Percentiles rank a stretch among this genome's conserved stretches.
These are phyloP conservation scores for Xerocomellus chrysenteron DNA, from an alignment of 768 basidiomycete species.

Conservation along the genomic window DNA sequence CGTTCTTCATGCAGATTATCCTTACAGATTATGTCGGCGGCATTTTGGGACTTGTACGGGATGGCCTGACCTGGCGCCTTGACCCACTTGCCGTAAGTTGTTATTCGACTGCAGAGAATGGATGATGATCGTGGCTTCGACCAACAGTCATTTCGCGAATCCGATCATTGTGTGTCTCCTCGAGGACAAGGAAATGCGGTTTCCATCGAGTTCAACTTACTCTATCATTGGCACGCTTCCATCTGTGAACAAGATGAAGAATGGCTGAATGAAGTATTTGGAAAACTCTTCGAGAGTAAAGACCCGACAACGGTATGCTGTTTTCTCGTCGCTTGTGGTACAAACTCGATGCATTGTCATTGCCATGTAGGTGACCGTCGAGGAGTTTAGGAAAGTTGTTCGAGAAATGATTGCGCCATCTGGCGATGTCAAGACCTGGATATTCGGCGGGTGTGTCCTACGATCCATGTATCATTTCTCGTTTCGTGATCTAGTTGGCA, in stretches of 20 bases:
- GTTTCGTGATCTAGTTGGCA: not conserved
- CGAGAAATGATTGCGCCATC: constrained; percentile 11
- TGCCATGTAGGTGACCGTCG: constrained; percentile 15
- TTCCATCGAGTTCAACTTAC: constrained; percentile 71
- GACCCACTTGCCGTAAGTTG: constrained; percentile 57
- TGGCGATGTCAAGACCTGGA: constrained; percentile 45
- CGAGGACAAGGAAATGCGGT: constrained; percentile 75
- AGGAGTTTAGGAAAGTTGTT: constrained; percentile 19
- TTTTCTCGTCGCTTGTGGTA: not conserved
- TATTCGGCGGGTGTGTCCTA: constrained; percentile 45
- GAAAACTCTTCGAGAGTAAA: constrained; percentile 39
- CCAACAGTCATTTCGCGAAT: constrained; percentile 48
- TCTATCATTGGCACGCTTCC: constrained; percentile 65
- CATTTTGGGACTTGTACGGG: constrained; percentile 67
- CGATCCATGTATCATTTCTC: not conserved
- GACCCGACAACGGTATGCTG: constrained; percentile 40
- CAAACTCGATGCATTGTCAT: not conserved
- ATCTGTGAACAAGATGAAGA: constrained; percentile 52
- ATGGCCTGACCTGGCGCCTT: constrained; percentile 64
- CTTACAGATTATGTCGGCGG: constrained; percentile 72
- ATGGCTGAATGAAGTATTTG: constrained; percentile 55
- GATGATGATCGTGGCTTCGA: not conserved
- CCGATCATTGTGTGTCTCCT: constrained; percentile 51
- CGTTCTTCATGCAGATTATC: constrained; percentile 68
- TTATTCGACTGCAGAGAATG: not conserved